A percentile compares a stretch with the other conserved stretches of the same genome.
These are phyloP conservation scores for Dicorynia guianensis DNA, from an alignment of 306 rosid species.

Conservation along the genomic window DNA sequence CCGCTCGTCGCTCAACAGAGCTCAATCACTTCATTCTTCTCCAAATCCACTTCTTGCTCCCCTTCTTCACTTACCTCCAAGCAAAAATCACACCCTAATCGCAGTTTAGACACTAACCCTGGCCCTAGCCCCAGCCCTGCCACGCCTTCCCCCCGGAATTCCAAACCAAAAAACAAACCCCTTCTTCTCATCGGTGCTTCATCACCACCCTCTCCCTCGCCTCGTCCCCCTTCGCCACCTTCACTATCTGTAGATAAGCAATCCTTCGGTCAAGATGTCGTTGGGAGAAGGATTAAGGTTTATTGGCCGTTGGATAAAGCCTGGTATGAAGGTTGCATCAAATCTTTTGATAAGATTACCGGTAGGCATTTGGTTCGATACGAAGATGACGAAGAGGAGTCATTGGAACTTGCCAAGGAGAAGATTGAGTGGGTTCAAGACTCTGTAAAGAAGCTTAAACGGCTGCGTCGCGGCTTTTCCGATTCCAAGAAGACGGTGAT, in stretches of 20 bases:
- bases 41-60: slow-evolving; percentile 56
- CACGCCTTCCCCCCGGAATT: slow-evolving; percentile 70
- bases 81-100: slow-evolving; percentile 36
- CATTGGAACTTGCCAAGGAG: slow-evolving; percentile 63
- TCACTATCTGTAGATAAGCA: slow-evolving; percentile 28
- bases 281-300: slow-evolving; percentile 78
- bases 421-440: slow-evolving; percentile 70
- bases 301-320: slow-evolving; percentile 80
- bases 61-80: slow-evolving; percentile 37
- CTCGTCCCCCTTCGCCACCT: slow-evolving; percentile 20
- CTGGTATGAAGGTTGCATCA: slow-evolving; percentile 86
- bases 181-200: slow-evolving; percentile 58
- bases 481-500: slow-evolving; percentile 39
- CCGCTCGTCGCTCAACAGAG: slow-evolving; percentile 80
- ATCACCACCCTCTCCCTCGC: slow-evolving; percentile 39
- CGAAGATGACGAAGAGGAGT: slow-evolving; percentile 81
- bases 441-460: slow-evolving; percentile 48
- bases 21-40: slow-evolving; percentile 91
- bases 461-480: slow-evolving; percentile 48
- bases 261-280: slow-evolving; percentile 50
- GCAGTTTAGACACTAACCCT: slow-evolving; percentile 28
- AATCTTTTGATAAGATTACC: slow-evolving; percentile 49
- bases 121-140: slow-evolving; percentile 40
- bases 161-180: slow-evolving; percentile 61
- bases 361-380: slow-evolving; percentile 70